These are phyloP conservation scores for Nidularia sp. DNA, from an alignment of 768 basidiomycete species.

Conservation along the genomic window DNA sequence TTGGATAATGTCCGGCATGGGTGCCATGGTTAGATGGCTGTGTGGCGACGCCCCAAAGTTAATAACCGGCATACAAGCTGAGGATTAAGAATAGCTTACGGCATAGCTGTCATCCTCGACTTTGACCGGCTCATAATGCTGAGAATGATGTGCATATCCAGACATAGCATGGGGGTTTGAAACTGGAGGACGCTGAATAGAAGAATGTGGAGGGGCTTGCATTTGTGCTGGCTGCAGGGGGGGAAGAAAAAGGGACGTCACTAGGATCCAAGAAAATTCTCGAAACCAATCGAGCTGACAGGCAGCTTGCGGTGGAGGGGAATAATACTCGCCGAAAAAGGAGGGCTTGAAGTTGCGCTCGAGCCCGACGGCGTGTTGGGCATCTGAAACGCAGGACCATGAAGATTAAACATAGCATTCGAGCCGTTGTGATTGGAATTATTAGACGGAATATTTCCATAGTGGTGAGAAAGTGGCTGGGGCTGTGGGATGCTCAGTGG, in stretches of 20 bases:
- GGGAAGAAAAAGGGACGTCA: slow-evolving; percentile 40
- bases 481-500: slow-evolving; percentile 53
- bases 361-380: slow-evolving; percentile 71
- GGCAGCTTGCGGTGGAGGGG: slow-evolving; percentile 24
- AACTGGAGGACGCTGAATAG: slow-evolving; percentile 42
- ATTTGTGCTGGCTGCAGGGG: slow-evolving; percentile 64
- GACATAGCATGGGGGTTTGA: slow-evolving; percentile 34
- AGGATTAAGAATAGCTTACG: slow-evolving; percentile 28
- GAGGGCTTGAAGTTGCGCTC: slow-evolving; percentile 70
- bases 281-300: slow-evolving; percentile 18
- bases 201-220: slow-evolving; percentile 51
- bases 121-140: slow-evolving; percentile 54
- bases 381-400: slow-evolving; percentile 57
- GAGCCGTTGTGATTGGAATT: slow-evolving; percentile 34
- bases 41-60: neutral
- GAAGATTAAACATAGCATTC: slow-evolving; percentile 47
- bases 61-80: neutral
- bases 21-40: slow-evolving; percentile 12
- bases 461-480: slow-evolving; percentile 50
- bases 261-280: slow-evolving; percentile 51
- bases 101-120: slow-evolving; percentile 64
- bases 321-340: slow-evolving; percentile 84
- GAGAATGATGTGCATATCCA: slow-evolving; percentile 35
- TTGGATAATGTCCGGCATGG: slow-evolving; percentile 37
- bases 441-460: slow-evolving; percentile 34